Evolutionary conservation across 257 asterid genomes (phyloP), one percentile per base, ranked within the genome.

Genomic region (Ehretia macrophylla): DNA sequence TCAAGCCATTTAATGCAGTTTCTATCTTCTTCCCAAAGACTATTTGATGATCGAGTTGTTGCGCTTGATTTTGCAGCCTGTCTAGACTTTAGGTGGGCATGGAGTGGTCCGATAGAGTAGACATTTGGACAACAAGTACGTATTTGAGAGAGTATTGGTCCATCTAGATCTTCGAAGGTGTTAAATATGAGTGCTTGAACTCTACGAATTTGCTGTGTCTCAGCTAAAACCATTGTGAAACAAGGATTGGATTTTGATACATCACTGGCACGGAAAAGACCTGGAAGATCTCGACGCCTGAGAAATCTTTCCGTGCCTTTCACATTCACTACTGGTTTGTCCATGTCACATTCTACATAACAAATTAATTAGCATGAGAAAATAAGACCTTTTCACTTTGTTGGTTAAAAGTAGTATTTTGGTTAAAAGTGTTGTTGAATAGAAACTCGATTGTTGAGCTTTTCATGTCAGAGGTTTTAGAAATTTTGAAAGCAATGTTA

Each of bases 201-300:
- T 55, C 82, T 72, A 3, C 81, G 51, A 20, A 62, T 72, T 50
- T 66, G 79, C 27, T 14, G 50, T 12, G 74, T 21, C 47, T 82
- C 94, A 0, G 27, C 50, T 59, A 68, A 53, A 8, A 75, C 32
- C 47, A 73, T 1, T 32, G 70, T 71, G 45, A 78, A 66, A 27
- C 14, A 48, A 0, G 84, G 68, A 46, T 53, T 68, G 14, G 64
- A 14, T n/a, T n/a, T n/a, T 1, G 35, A 27, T n/a, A 68, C 0
- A 45, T 80, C 66, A 27, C 3, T 27, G 0, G 68, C 53, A 3
- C 81, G 78, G 59, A 78, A 80, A 37, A 82, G 74, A 22, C 78
- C 58, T 14, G 96, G 94, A 13, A 87, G 78, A 52, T 87, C 94
- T 14, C 90, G 82, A n/a, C 79, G 79, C 45, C 96, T 66, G 27